Evolutionary conservation across 257 asterid species (phyloP).

Genomic region (Capsicum chinense): DNA sequence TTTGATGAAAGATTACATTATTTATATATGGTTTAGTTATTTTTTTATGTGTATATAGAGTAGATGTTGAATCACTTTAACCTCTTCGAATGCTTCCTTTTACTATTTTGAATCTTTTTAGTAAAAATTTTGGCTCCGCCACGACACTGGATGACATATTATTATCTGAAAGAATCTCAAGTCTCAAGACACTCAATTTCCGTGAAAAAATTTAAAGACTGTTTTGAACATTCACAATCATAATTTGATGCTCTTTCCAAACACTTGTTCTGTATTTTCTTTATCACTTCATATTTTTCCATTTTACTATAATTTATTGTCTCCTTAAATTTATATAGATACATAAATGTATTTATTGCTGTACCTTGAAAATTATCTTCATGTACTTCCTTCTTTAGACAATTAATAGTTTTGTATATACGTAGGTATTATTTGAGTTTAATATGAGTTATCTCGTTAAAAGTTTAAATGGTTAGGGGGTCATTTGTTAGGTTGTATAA

Average conservation of each 20-base stretch:
- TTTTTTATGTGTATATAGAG: too few species aligned
- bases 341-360: neutral
- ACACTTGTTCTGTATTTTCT: neutral
- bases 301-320: too few species aligned
- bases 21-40: too few species aligned
- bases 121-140: too few species aligned
- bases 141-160: too few species aligned
- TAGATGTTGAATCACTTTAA: too few species aligned
- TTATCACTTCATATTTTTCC: neutral
- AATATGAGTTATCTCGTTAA: neutral
- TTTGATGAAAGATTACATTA: too few species aligned
- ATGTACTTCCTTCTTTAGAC: neutral
- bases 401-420: neutral
- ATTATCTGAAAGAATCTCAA: constrained; percentile 14
- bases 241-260: constrained; percentile 9
- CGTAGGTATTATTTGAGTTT: fast-evolving
- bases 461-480: neutral
- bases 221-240: constrained; percentile 43
- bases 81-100: too few species aligned
- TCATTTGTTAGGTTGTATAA: too few species aligned
- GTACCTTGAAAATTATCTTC: neutral
- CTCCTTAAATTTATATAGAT: too few species aligned
- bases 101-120: too few species aligned
- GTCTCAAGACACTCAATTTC: constrained; percentile 38
- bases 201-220: constrained; percentile 41